Base-by-base conservation (phyloP, 805 yeast species). In the Diddensiella caesifluorescens region DNA sequence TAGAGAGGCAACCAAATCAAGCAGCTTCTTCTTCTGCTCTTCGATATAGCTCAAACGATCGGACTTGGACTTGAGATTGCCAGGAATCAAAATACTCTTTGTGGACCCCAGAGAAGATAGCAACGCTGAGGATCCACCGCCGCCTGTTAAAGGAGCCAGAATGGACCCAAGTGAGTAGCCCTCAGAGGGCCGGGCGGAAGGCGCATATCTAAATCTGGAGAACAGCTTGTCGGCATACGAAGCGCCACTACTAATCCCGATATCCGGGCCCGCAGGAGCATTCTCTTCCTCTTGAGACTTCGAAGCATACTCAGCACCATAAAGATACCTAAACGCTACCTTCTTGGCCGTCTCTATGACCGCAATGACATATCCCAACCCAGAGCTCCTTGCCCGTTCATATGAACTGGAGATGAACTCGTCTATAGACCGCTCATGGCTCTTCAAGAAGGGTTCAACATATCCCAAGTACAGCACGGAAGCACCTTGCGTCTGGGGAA, bases 401-500 rank as follows among this genome's bases (percentile, higher is more conserved):
- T 50, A 44, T 18, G 48, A 50, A n/a, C 40, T 22, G 23, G 49
- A 47, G 10, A 59, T 35, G 27, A 50, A 42, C 27, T 26, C 29
- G 45, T 70, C 74, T 25, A 71, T 47, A 7, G 53, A 48, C 4
- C 34, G 31, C 42, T 70, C 70, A 46, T 71, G 65, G 22, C 47
- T 39, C 10, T 39, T 35, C 39, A 73, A 54, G 41, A 65, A 61
- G 9, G 76, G 75, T 29, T 57, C 60, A 4, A 73, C 36, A 36
- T 65, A 55, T 9, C 50, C 45, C 36, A 53, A 53, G 56, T 71
- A 73, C 5, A 73, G 32, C 38, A 57, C 59, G 5, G 65, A 59
- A 2, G 75, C 68, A 9, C 79, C 79, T 45, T 64, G 66, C 2
- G 71, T 60, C 51, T 67, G 71, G 27, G 77, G 77, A 18, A 74